Evolutionary conservation across 2,329 filamentous ascomycete genomes (phyloP).

Genomic region (Stagonosporopsis chrysanthemi): DNA sequence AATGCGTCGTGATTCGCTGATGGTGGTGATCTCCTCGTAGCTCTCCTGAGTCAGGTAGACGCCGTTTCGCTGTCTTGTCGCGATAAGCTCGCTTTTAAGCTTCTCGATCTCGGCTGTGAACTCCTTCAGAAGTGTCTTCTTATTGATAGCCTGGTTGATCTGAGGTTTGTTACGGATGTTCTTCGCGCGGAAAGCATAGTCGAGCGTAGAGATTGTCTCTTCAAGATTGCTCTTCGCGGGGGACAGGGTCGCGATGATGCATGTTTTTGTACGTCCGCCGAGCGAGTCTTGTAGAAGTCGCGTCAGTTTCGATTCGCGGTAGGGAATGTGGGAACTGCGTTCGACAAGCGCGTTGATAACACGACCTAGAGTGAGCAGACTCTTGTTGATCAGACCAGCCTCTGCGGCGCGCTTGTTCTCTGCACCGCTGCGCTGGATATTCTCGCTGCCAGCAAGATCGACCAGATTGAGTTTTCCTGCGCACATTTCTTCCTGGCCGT

Average conservation of each 20-base stretch:
- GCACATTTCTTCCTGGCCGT: constrained; percentile 88
- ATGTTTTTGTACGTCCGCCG: constrained; percentile 94
- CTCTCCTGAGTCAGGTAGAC: constrained; percentile 90
- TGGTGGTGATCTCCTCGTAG: constrained; percentile 88
- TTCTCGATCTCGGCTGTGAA: constrained; percentile 94
- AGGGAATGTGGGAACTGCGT: constrained; percentile 85
- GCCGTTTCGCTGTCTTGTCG: constrained; percentile 90
- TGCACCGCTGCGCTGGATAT: constrained; percentile 94
- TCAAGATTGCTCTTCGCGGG: constrained; percentile 94
- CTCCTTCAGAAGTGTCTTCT: constrained; percentile 88
- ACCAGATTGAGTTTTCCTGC: constrained; percentile 95
- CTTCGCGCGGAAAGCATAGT: constrained; percentile 97
- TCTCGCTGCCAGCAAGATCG: constrained; percentile 95
- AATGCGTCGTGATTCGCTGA: constrained; percentile 91
- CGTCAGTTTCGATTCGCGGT: constrained; percentile 94
- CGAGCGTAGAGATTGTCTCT: constrained; percentile 96
- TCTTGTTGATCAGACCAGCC: constrained; percentile 98
- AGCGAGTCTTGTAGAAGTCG: constrained; percentile 94
- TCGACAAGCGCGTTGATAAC: constrained; percentile 98
- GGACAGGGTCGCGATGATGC: constrained; percentile 96
- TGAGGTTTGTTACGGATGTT: constrained; percentile 99
- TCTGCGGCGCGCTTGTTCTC: constrained; percentile 98
- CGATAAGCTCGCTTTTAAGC: constrained; percentile 90
- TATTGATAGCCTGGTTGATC: constrained; percentile 88
- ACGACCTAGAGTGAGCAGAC: constrained; percentile 88